phyloP scores from a whole-genome alignment of 306 rosid species.

The Quercus aquifolioides region DNA sequence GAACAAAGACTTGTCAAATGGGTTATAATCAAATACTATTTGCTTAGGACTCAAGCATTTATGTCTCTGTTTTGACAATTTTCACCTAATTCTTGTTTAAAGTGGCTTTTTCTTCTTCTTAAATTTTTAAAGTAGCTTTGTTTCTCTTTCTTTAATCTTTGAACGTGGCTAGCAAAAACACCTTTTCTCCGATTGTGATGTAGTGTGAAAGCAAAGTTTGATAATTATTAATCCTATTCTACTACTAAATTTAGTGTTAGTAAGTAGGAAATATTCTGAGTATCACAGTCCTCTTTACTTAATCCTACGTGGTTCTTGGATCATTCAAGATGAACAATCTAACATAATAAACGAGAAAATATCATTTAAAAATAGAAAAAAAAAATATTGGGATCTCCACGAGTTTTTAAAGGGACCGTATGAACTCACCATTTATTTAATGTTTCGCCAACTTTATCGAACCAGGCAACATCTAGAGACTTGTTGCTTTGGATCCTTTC shows the following conservation, averaged over 20 bases:
- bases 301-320: slow-evolving; percentile 16
- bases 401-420: neutral
- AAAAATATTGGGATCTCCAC: neutral
- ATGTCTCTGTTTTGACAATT: neutral
- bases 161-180: neutral
- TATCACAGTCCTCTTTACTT: too few relatives aligned
- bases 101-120: too few relatives aligned
- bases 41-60: slow-evolving; percentile 32
- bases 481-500: neutral
- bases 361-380: too few relatives aligned
- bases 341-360: too few relatives aligned
- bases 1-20: slow-evolving; percentile 22
- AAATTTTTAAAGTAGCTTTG: too few relatives aligned
- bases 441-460: neutral
- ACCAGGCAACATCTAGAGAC: neutral
- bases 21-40: neutral
- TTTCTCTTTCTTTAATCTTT: too few relatives aligned
- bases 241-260: neutral
- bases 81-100: neutral
- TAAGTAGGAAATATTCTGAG: neutral
- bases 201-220: slow-evolving; percentile 16
- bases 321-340: slow-evolving; percentile 15
- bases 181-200: neutral
- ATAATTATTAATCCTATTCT: neutral
- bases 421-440: neutral